Percentiles rank a stretch among this genome's conserved stretches.
These are phyloP conservation scores for Sphagnum magellanicum DNA, from an alignment of 228 moss, liverwort and hornwort species.

Conservation along the genomic window DNA sequence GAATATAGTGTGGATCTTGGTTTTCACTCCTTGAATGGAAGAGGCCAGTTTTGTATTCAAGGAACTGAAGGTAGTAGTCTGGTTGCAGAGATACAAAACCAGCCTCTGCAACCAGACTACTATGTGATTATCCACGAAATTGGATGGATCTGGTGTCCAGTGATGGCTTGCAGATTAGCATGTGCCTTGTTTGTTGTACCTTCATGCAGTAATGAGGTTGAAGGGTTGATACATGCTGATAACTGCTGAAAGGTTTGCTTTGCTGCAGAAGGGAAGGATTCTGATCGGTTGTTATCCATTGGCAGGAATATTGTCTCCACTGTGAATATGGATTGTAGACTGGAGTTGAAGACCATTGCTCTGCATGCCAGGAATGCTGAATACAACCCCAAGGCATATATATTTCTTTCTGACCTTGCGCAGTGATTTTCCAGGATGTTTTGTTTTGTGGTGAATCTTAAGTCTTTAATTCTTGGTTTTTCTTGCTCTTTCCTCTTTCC, in stretches of 20 bases:
- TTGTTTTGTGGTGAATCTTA: neutral
- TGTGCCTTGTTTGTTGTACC: neutral
- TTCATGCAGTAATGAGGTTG: too few species aligned
- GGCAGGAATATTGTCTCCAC: conserved; percentile 97
- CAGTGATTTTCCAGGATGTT: neutral
- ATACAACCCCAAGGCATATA: conserved; percentile 87
- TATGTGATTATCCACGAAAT: neutral
- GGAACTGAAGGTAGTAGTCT: too few species aligned
- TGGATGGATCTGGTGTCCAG: neutral
- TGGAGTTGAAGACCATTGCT: conserved; percentile 96
- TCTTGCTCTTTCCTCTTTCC: neutral
- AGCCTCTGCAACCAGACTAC: too few species aligned
- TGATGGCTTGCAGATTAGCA: neutral
- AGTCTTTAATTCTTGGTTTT: neutral
- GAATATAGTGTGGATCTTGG: too few species aligned
- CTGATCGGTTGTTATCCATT: neutral
- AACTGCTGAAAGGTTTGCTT: too few species aligned
- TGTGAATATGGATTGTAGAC: conserved; percentile 96
- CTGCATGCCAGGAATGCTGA: conserved; percentile 95
- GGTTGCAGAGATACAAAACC: too few species aligned
- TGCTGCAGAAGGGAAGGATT: too few species aligned
- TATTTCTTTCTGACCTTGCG: too few species aligned
- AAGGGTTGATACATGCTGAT: too few species aligned
- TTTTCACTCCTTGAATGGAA: too few species aligned
- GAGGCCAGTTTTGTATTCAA: too few species aligned